Evolutionary conservation across 176 grass and related monocot genomes (phyloP).

Genomic region (Alloteropsis semialata): DNA sequence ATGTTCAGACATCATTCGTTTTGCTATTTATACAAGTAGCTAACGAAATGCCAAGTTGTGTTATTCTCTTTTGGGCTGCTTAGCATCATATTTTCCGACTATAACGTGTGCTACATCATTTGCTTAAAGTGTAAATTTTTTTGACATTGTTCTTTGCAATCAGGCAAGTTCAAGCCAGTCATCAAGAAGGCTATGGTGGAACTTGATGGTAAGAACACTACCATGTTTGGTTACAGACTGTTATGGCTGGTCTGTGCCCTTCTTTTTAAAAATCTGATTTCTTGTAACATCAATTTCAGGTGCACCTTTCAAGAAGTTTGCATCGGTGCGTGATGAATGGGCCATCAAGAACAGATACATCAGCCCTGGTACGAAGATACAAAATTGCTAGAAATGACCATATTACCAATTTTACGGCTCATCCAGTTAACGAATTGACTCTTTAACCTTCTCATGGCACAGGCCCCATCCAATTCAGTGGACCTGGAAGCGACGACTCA

Average conservation of each 20-base stretch:
- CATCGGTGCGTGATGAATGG: slow-evolving; percentile 82
- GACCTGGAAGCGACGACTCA: slow-evolving; percentile 67
- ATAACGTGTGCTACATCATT: background rate
- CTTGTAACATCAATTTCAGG: slow-evolving; percentile 41
- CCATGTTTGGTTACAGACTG: background rate
- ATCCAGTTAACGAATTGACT: background rate
- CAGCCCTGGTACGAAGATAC: slow-evolving; percentile 67
- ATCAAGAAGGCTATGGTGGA: slow-evolving; percentile 99
- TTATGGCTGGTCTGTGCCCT: background rate
- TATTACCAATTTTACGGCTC: background rate
- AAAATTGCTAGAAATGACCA: background rate
- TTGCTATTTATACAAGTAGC: background rate
- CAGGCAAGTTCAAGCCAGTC: slow-evolving; percentile 97
- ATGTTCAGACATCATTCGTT: background rate
- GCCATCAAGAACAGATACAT: slow-evolving; percentile 88
- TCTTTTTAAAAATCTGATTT: background rate
- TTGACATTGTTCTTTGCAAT: background rate
- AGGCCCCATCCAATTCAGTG: slow-evolving; percentile 93
- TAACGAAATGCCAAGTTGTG: background rate
- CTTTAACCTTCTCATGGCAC: background rate
- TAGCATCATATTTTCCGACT: background rate
- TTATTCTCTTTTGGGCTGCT: background rate
- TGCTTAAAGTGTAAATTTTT: background rate
- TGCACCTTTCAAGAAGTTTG: slow-evolving; percentile 89
- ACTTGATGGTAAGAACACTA: slow-evolving; percentile 73